phyloP scores from a whole-genome alignment of 257 asterid genomes.

The Solanum megistacrolobum region DNA sequence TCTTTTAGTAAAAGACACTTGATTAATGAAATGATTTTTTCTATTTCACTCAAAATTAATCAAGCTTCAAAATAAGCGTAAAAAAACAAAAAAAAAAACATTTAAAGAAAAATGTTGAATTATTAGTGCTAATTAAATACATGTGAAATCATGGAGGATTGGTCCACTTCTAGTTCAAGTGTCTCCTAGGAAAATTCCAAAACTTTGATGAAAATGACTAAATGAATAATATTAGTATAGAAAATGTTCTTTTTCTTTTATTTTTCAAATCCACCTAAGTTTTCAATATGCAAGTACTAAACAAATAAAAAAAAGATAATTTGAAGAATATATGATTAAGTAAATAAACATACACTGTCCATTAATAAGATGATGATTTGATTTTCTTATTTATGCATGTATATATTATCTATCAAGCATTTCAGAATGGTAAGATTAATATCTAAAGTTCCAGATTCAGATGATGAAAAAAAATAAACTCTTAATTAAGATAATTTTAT shows the following conservation, averaged over 20 bases:
- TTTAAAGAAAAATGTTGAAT: neutral
- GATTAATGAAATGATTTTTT: neutral
- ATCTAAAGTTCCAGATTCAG: fast-evolving
- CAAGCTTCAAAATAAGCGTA: neutral
- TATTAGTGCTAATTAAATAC: neutral
- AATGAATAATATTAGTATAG: neutral
- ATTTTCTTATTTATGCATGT: neutral
- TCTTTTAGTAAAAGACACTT: neutral
- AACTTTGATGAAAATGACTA: neutral
- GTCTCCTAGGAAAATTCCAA: neutral
- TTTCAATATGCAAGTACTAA: neutral
- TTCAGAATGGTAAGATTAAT: no score
- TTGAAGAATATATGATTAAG: neutral
- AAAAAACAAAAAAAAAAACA: neutral
- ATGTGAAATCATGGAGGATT: neutral
- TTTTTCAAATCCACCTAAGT: neutral
- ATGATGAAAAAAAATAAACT: no score
- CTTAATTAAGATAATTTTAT: neutral
- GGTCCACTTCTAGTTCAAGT: neutral
- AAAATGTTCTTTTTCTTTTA: no score
- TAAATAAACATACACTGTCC: neutral
- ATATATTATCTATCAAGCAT: neutral
- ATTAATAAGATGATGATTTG: neutral
- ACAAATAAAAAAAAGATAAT: no score
- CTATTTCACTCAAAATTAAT: neutral